Conservation (phyloP, 1,284 basidiomycete genomes). For the Meripilus lineatus region DNA sequence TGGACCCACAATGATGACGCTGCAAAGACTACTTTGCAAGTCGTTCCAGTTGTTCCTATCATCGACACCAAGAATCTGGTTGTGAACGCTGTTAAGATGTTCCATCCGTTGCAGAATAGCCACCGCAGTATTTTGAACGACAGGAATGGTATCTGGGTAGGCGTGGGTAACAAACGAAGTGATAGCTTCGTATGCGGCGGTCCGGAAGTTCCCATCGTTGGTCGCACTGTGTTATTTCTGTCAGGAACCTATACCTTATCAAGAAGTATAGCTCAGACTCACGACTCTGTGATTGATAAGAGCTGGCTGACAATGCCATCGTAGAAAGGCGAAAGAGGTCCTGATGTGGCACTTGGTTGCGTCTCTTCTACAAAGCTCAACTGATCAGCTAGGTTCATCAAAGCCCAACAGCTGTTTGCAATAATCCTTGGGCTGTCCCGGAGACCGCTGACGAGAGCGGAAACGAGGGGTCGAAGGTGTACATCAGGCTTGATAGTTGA, state of each 20-base stretch:
- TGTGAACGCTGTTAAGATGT: constrained; percentile 81
- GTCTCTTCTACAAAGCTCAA: constrained; percentile 63
- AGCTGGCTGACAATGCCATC: constrained; percentile 83
- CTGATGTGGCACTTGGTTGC: constrained; percentile 40
- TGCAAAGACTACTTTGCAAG: constrained; percentile 93
- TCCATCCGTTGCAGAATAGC: constrained; percentile 89
- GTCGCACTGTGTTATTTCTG: constrained; percentile 46
- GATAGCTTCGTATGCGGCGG: constrained; percentile 95
- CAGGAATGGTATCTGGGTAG: constrained; percentile 74
- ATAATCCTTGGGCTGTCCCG: constrained; percentile 84
- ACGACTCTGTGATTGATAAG: constrained; percentile 84
- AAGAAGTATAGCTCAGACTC: constrained; percentile 26
- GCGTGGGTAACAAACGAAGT: constrained; percentile 83
- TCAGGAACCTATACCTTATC: not conserved
- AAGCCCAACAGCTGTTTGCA: constrained; percentile 93
- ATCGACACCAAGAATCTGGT: constrained; percentile 93
- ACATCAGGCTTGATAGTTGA: constrained; percentile 86
- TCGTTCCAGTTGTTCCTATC: constrained; percentile 99
- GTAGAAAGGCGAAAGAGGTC: constrained; percentile 85
- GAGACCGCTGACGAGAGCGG: constrained; percentile 81
- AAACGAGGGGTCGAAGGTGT: constrained; percentile 82
- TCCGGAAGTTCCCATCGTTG: constrained; percentile 92
- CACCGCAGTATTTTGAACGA: constrained; percentile 82
- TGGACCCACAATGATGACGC: constrained; percentile 74
- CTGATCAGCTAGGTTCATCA: constrained; percentile 93